Evolutionary conservation across 345 rosid genomes (phyloP), one percentile per base, ranked within the genome.

Genomic region (Populus tremula): DNA sequence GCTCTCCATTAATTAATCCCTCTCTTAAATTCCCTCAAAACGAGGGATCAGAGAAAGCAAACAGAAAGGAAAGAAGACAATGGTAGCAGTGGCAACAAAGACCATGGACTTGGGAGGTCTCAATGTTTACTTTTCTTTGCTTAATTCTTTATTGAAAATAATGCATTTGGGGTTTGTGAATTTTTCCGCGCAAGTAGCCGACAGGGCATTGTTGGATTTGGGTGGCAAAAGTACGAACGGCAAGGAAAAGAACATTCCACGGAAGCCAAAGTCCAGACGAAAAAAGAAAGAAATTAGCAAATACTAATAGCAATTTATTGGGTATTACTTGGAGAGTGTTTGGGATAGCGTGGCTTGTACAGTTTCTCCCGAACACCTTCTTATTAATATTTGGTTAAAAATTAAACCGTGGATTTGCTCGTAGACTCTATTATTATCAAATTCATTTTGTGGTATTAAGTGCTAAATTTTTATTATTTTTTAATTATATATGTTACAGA

Each of bases 1-100:
- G 63, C 87, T 89, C 83, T 96, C 98, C 99, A 96, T 95, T 76
- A 80, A 10, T 23, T 27, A 4, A 21, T 25, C 41, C n/a, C 23
- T 61, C 79, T 69, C 77, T 75, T 50, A 39, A 66, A 27, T 70
- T 69, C 77, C 68, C 53, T 66, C 41, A 72, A 20, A 59, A 69
- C 77, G 80, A 83, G 70, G 65, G 69, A 71, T 59, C 69, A 49
- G 27, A 63, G n/a, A n/a, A 4, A 59, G 68, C 43, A 12, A 47
- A 25, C 21, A 73, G 54, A 35, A 36, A 45, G 12, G 35, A 38
- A 31, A 41, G 43, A 33, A 41, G 54, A 6, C 41, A 21, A 62
- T 16, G n/a, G 38, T 21, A 54, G 39, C 54, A 25, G 29, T 41
- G 25, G 74, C 27, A 61, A 49, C 18, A 33, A 71, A 70, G 59